Evolutionary conservation across 2,329 filamentous ascomycete genomes (phyloP), one percentile per base, ranked within the genome.

Genomic region (Fusarium sp.): DNA sequence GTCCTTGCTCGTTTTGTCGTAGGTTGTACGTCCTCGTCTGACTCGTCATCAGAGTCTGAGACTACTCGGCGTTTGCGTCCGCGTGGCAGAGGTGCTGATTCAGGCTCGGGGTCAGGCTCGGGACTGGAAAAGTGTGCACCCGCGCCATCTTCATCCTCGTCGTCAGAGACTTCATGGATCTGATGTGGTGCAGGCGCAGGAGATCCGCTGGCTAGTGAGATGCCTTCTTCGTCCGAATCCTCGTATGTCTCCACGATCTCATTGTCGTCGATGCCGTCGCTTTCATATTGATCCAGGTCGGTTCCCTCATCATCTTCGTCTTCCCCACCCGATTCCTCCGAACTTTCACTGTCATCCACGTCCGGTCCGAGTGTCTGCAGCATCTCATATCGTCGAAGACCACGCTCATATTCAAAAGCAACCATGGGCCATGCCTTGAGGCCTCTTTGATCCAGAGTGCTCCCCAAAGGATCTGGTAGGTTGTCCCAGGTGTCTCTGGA

Each of bases 231-330:
- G 5, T 76, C 75, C 2, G 76, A 76, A 15, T 69, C 65, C 2
- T 72, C 63, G 1, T 64, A 61, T 5, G 66, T 57, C 17, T 79
- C 75, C 2, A 72, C 58, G 14, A 80, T 73, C 10, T 74, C 73
- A 2, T 56, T 72, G 46, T 82, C 80, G 38, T 82, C 80, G 8
- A 82, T 81, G 0, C 79, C 79, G 1, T 80, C 79, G 43, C 80
- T 80, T 39, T 82, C 81, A 17, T 82, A 82, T 44, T 78, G 74
- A 31, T 80, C 70, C 4, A 67, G 45, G 19, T 73, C 68, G 2
- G 56, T 42, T 1, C 70, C 69, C 7, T 76, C 62, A 13, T 68
- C 68, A 2, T 56, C 57, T 1, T 75, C 59, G 2, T 54, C 51
- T 5, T 65, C 71, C 0, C 62, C 58, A 0, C 69, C 61, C 1